Evolutionary conservation across 148 eudicot genomes (phyloP), one percentile per base, ranked within the genome.

Genomic region (Silene uniflora): DNA sequence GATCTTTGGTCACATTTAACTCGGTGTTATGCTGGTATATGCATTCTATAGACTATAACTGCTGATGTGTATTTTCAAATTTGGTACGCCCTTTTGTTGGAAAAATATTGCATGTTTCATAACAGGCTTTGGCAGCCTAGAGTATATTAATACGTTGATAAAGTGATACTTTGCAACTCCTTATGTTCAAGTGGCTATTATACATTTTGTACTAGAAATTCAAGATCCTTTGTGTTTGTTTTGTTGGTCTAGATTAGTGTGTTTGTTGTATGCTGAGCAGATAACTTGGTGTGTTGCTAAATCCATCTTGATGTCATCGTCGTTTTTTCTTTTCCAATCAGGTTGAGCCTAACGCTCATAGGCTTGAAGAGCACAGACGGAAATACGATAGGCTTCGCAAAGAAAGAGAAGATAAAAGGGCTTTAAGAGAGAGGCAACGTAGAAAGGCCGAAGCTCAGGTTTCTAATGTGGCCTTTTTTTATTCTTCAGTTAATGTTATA

Each of bases 271-370:
- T 10, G n/a, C n/a, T n/a, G 25, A 59, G 52, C 29, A n/a, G 75
- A 59, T 44, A n/a, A 59, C 27, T 29, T 10, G 22, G 47, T 49
- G 16, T 49, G 14, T 49, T 49, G 29, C 23, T 18, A n/a, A 68
- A 44, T 68, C 68, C 69, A 19, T 68, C 17, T 17, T 6, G 46
- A 35, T 29, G 17, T 68, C 71, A 9, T 21, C n/a, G 24, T 69
- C 1, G 21, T 44, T 44, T 21, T 69, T 2, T 29, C 19, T 62
- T 19, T 21, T 49, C 46, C 32, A 14, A 6, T 62, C 88, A 93
- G 98, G 97, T 93, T 62, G 94, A 93, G 84, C 94, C 97, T 6
- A 93, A 93, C 84, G 95, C 93, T 49, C 94, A 86, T 83, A 90
- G 83, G 83, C 83, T 93, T 85, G 93, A 87, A 85, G 97, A 93